Evolutionary conservation across 768 basidiomycete species (phyloP).

Genomic region (Collybiopsis luxurians): DNA sequence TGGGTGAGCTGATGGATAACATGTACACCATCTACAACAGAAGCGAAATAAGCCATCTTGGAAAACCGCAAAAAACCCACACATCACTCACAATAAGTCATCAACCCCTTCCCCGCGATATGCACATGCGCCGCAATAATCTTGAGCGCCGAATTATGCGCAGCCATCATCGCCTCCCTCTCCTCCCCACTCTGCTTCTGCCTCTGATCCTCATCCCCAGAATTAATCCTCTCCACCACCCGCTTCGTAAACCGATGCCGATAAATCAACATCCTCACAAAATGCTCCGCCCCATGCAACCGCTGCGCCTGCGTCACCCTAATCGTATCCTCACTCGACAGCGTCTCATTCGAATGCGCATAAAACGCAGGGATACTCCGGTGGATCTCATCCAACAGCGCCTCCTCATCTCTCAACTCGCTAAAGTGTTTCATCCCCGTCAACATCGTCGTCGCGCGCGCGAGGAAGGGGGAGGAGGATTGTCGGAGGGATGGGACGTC

Average conservation of each 20-base stretch:
- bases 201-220: conserved; percentile 40
- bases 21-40: conserved; percentile 76
- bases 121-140: conserved; percentile 82
- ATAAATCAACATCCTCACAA: conserved; percentile 84
- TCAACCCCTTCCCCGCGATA: conserved; percentile 82
- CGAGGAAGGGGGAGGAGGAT: conserved; percentile 76
- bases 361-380: conserved; percentile 71
- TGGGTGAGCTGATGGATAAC: conserved; percentile 95
- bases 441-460: conserved; percentile 67
- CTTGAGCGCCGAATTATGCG: conserved; percentile 75
- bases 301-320: conserved; percentile 87
- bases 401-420: conserved; percentile 77
- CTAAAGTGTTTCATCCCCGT: conserved; percentile 58
- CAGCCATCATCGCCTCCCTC: conserved; percentile 72
- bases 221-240: conserved; percentile 64
- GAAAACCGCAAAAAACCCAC: not conserved
- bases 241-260: conserved; percentile 81
- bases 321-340: conserved; percentile 83
- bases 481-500: conserved; percentile 74
- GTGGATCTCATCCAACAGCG: conserved; percentile 77
- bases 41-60: conserved; percentile 10
- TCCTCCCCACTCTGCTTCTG: conserved; percentile 58
- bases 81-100: conserved; percentile 84
- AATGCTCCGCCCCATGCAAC: conserved; percentile 84
- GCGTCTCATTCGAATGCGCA: conserved; percentile 77